phyloP scores from a whole-genome alignment of 805 yeast species.

The Kurtzmaniella fragi region DNA sequence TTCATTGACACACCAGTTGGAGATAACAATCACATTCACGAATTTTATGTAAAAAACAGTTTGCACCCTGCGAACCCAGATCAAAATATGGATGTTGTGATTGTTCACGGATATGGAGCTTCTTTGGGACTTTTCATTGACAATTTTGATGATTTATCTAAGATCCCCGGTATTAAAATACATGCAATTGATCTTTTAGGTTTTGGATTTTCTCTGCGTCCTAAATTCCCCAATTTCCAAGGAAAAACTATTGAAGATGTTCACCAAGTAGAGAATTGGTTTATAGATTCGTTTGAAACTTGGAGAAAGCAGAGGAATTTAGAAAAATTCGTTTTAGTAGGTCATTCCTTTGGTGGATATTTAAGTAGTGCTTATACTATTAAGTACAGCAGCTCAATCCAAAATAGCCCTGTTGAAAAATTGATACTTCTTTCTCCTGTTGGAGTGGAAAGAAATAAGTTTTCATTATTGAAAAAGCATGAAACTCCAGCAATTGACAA shows the following conservation, averaged over 20 bases:
- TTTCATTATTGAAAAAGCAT: slow-evolving; percentile 33
- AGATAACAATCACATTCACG: slow-evolving; percentile 62
- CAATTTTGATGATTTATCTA: slow-evolving; percentile 49
- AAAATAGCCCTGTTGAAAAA: slow-evolving; percentile 20
- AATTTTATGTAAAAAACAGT: slow-evolving; percentile 56
- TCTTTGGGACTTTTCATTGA: slow-evolving; percentile 77
- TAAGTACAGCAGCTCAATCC: slow-evolving; percentile 28
- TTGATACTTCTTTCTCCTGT: slow-evolving; percentile 39
- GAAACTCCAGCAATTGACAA: slow-evolving; percentile 67
- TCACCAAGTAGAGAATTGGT: slow-evolving; percentile 37
- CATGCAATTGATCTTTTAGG: slow-evolving; percentile 73
- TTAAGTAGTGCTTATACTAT: slow-evolving; percentile 38
- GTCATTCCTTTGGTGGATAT: slow-evolving; percentile 44
- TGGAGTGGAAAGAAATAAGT: slow-evolving; percentile 34
- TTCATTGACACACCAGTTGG: slow-evolving; percentile 55
- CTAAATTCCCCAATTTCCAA: slow-evolving; percentile 33
- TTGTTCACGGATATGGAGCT: slow-evolving; percentile 93
- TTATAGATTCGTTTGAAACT: slow-evolving; percentile 37
- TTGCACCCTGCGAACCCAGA: slow-evolving; percentile 39
- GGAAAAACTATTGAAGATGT: slow-evolving; percentile 29
- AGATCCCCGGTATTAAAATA: slow-evolving; percentile 50
- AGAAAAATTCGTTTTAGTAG: slow-evolving; percentile 30
- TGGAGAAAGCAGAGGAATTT: slow-evolving; percentile 37
- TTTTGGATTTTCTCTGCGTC: slow-evolving; percentile 64
- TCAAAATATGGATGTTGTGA: slow-evolving; percentile 49